Evolutionary conservation across 306 rosid species (phyloP).

Genomic region (Carpinus fangiana): DNA sequence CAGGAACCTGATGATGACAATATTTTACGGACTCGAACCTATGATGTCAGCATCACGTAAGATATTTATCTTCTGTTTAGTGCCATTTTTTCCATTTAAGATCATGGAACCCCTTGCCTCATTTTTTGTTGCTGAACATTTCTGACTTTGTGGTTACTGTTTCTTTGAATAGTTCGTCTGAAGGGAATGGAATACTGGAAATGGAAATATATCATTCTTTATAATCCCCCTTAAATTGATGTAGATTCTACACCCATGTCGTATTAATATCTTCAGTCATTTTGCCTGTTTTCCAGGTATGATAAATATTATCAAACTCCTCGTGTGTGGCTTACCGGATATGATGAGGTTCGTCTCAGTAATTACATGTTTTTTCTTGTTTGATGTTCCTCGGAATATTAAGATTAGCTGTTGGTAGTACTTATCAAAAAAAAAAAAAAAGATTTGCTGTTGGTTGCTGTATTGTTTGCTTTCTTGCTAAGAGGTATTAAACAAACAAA

Average conservation of each 20-base stretch:
- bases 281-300: slow-evolving; percentile 56
- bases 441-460: background rate
- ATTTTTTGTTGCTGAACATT: background rate
- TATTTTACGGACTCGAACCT: slow-evolving; percentile 86
- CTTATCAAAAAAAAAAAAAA: too few relatives aligned
- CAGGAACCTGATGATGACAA: slow-evolving; percentile 93
- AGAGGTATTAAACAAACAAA: background rate
- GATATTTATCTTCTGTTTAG: slow-evolving; percentile 17
- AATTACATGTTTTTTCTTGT: background rate
- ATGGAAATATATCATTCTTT: background rate
- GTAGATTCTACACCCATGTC: background rate
- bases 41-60: slow-evolving; percentile 95
- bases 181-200: background rate
- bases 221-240: background rate
- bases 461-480: background rate
- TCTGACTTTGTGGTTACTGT: background rate
- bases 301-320: slow-evolving; percentile 98
- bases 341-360: slow-evolving; percentile 76
- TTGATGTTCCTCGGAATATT: background rate
- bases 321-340: slow-evolving; percentile 98
- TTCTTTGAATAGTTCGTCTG: background rate
- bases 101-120: background rate
- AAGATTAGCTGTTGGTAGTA: background rate
- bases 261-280: background rate
- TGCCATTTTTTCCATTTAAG: background rate